These are phyloP conservation scores for Dactylellina parvicollis DNA, from an alignment of 2,329 filamentous ascomycete genomes.

Conservation along the genomic window DNA sequence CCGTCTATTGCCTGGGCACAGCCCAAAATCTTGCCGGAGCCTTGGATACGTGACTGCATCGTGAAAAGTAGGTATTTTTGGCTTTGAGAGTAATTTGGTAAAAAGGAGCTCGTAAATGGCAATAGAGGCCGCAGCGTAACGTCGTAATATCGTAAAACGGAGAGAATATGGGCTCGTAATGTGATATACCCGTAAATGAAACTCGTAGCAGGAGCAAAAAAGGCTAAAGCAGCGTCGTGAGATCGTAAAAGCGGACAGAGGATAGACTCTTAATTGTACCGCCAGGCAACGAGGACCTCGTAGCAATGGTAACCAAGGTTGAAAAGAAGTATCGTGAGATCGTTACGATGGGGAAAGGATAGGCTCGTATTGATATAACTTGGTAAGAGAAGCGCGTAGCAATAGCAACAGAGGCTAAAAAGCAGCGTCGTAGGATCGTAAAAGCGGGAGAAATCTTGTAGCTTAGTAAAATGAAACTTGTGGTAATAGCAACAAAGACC, in stretches of 20 bases:
- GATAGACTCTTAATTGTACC: no score
- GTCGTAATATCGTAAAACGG: not conserved
- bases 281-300: not conserved
- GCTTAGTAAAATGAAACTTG: no score
- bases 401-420: not conserved
- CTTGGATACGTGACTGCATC: not conserved
- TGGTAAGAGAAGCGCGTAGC: not conserved
- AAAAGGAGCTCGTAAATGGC: not conserved
- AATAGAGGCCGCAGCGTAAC: not conserved
- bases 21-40: not conserved
- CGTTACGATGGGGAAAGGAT: not conserved
- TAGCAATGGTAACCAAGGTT: not conserved
- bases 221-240: not conserved
- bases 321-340: not conserved
- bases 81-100: not conserved
- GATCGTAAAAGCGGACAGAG: not conserved
- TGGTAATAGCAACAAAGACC: not conserved
- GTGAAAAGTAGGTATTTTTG: no score
- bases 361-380: no score
- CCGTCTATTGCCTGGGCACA: not conserved
- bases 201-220: not conserved
- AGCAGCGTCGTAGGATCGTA: not conserved
- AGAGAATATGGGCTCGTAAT: no score
- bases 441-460: not conserved
- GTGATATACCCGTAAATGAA: no score